Evolutionary conservation across 306 rosid genomes (phyloP), one percentile per base, ranked within the genome.

Genomic region (Pterocarpus santalinus): DNA sequence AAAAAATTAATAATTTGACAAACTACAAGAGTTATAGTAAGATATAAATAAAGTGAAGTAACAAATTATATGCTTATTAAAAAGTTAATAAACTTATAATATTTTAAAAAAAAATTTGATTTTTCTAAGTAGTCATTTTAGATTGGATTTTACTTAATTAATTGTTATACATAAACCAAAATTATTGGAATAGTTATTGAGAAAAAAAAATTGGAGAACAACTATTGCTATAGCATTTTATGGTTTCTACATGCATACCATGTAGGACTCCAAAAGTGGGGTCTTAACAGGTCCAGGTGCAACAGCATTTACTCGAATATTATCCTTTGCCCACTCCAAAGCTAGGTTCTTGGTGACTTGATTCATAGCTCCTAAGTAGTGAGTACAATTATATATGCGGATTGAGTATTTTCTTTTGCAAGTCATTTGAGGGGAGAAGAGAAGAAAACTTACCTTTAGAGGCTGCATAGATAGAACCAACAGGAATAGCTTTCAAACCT

Each of bases 251-350:
- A 39, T 72, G 2, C 33, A 76, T 75, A 82, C 80, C 85, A 2
- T 1, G 70, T 0, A 52, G 52, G 12, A 8, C 15, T 55, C 56
- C 10, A 65, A 6, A 17, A 71, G 38, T 34, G 3, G 0, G 4
- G 83, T 86, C 43, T 2, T 82, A 36, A 77, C 69, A 30, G 69
- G 33, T 78, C 91, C 85, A 4, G 94, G 90, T 39, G 90, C 89
- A 9, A 90, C 87, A 5, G 80, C 11, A 49, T 80, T 90, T 30
- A 72, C 17, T 5, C 89, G 85, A 65, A 86, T 90, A 3, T 65
- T 67, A 67, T 90, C 94, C 74, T 77, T 86, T 30, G 90, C 90
- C 95, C 95, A 91, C 60, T 91, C 91, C 14, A 89, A 69, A 5
- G 91, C 90, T 39, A 89, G 47, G 83, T 81, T 91, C 79, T 36